A percentile compares a stretch with the other conserved stretches of the same genome.
phyloP scores from a whole-genome alignment of 495 filamentous ascomycete genomes.

The Tuber magnatum region DNA sequence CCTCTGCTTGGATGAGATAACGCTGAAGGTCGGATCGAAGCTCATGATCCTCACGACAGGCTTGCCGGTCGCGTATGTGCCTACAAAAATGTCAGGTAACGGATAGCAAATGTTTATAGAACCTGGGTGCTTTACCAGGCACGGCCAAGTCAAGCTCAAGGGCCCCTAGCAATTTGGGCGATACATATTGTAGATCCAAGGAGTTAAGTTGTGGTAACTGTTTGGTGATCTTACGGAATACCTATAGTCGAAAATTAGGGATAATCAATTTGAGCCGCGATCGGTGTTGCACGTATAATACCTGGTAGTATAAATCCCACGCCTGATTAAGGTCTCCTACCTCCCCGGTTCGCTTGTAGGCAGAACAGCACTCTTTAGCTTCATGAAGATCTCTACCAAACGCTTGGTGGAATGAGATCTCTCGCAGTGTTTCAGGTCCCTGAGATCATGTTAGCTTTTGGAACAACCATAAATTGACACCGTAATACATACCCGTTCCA shows the following conservation, averaged over 20 bases:
- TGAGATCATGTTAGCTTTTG: slow-evolving; percentile 33
- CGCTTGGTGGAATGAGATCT: slow-evolving; percentile 95
- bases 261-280: neutral
- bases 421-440: slow-evolving; percentile 84
- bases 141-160: slow-evolving; percentile 81
- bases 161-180: slow-evolving; percentile 77
- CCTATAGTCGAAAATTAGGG: slow-evolving; percentile 17
- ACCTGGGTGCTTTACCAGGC: slow-evolving; percentile 44
- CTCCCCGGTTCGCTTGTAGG: slow-evolving; percentile 79
- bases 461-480: neutral
- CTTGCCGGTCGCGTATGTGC: slow-evolving; percentile 84
- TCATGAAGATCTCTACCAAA: slow-evolving; percentile 93
- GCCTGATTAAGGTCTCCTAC: slow-evolving; percentile 92
- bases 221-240: slow-evolving; percentile 88
- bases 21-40: slow-evolving; percentile 79
- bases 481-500: slow-evolving; percentile 53
- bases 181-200: slow-evolving; percentile 93
- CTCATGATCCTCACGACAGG: slow-evolving; percentile 76
- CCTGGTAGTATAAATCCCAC: slow-evolving; percentile 98
- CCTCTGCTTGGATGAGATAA: slow-evolving; percentile 94
- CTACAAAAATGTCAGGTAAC: slow-evolving; percentile 39
- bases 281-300: slow-evolving; percentile 27
- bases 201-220: slow-evolving; percentile 85
- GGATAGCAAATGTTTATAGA: neutral
- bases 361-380: slow-evolving; percentile 86